These are phyloP conservation scores for Entomortierella beljakovae DNA, from an alignment of 192 early-diverging fungal genomes.

Conservation along the genomic window DNA sequence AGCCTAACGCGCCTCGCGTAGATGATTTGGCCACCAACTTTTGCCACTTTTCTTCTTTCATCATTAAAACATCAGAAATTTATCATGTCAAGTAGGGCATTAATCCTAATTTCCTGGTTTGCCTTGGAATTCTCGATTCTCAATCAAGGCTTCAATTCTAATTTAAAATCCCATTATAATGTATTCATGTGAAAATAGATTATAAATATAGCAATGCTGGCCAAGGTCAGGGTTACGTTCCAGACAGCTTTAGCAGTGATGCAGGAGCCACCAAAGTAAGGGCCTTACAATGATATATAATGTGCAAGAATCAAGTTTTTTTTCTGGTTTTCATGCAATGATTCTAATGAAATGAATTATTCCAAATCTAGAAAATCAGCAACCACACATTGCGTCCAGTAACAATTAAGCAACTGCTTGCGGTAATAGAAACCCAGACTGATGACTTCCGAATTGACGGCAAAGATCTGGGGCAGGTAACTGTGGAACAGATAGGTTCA, in stretches of 20 bases:
- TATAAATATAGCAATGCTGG: conserved; percentile 18
- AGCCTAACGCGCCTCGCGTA: neutral
- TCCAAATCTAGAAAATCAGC: conserved; percentile 16
- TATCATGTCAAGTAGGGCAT: neutral
- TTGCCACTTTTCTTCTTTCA: neutral
- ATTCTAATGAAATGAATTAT: neutral
- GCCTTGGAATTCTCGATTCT: neutral
- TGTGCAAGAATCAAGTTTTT: too few relatives aligned
- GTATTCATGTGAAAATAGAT: neutral
- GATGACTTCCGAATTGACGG: conserved; percentile 80
- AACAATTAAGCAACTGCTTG: conserved; percentile 81
- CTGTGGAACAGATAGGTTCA: neutral
- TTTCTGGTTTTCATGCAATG: neutral
- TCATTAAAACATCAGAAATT: neutral
- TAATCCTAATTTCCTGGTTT: neutral
- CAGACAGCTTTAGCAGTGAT: conserved; percentile 40
- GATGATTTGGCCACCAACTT: neutral
- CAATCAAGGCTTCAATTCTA: neutral
- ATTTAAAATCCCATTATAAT: neutral
- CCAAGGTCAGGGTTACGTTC: conserved; percentile 30
- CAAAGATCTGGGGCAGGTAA: conserved; percentile 73
- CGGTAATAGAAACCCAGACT: conserved; percentile 55
- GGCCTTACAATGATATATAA: neutral
- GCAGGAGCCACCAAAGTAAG: conserved; percentile 18
- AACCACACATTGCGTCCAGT: conserved; percentile 84